These are phyloP conservation scores for Solidago caesia DNA, from an alignment of 129 eudicot genomes.

Conservation along the genomic window DNA sequence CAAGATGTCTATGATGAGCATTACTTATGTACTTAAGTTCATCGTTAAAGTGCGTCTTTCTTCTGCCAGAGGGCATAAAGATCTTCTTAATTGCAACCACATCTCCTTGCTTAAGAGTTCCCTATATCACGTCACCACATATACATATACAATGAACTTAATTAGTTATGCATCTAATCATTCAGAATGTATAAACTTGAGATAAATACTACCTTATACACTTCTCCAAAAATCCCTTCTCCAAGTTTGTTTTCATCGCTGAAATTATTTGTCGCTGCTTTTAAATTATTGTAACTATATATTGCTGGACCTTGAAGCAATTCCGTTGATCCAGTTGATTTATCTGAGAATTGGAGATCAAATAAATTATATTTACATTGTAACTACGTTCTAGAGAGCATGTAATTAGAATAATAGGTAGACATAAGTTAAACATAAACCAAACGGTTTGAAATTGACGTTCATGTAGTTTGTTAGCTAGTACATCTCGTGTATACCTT, in stretches of 20 bases:
- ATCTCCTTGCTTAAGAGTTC: conserved; percentile 52
- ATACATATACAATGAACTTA: not conserved
- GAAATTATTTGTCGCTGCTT: conserved; percentile 55
- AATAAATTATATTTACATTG: not conserved
- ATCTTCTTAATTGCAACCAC: conserved; percentile 63
- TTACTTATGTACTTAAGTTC: conserved; percentile 70
- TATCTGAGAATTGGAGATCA: conserved; percentile 34
- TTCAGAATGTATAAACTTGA: not conserved
- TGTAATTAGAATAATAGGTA: not conserved
- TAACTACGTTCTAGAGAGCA: not conserved
- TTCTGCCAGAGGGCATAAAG: conserved; percentile 37
- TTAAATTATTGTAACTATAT: conserved; percentile 56
- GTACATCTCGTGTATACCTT: conserved; percentile 39
- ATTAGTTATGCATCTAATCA: not conserved
- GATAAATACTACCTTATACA: conserved; percentile 49
- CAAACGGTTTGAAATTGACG: not conserved
- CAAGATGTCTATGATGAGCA: conserved; percentile 69
- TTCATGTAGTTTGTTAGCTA: not conserved
- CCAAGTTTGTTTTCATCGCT: conserved; percentile 64
- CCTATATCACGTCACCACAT: conserved; percentile 30
- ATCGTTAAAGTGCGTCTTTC: conserved; percentile 42
- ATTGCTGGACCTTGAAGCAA: conserved; percentile 59
- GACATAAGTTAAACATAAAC: not conserved
- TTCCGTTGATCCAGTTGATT: conserved; percentile 50
- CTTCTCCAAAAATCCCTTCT: conserved; percentile 75